Evolutionary conservation across 1,284 basidiomycete genomes (phyloP).

Genomic region (Papiliotrema flavescens): DNA sequence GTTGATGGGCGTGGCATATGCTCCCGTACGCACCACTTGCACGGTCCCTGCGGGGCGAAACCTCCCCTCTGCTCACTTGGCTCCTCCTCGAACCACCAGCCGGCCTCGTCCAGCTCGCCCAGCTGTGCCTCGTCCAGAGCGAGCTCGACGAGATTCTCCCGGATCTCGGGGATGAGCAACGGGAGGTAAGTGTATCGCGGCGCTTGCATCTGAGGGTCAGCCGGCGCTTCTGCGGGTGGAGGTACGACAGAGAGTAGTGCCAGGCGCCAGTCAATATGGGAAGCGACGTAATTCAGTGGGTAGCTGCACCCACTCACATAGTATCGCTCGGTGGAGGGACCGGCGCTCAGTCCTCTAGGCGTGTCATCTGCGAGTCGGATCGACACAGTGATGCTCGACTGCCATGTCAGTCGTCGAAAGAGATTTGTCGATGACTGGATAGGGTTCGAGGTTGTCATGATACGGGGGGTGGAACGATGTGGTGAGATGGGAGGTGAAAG

Average conservation of each 20-base stretch:
- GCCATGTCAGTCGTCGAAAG: conserved; percentile 47
- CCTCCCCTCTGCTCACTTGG: conserved; percentile 51
- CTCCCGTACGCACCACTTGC: conserved; percentile 64
- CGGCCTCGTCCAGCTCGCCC: conserved; percentile 59
- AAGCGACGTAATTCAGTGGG: too few relatives aligned
- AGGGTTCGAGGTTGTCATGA: conserved; percentile 16
- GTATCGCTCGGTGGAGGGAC: conserved; percentile 29
- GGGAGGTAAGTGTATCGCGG: conserved; percentile 87
- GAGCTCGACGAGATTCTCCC: conserved; percentile 78
- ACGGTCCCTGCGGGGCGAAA: conserved; percentile 51
- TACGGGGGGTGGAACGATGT: not conserved
- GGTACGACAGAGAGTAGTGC: too few relatives aligned
- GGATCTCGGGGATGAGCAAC: conserved; percentile 78
- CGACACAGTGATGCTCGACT: conserved; percentile 38
- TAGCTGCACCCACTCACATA: conserved; percentile 46
- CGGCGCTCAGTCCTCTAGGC: conserved; percentile 22
- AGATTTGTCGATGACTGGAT: conserved; percentile 39
- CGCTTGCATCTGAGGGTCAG: conserved; percentile 60
- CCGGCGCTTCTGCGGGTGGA: too few relatives aligned
- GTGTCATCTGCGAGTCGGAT: conserved; percentile 37
- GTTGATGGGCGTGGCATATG: too few relatives aligned
- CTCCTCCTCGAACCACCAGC: conserved; percentile 85
- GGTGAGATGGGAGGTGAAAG: conserved; percentile 45
- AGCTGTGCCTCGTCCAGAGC: conserved; percentile 78
- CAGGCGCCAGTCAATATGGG: too few relatives aligned